phyloP scores from a whole-genome alignment of 1,284 basidiomycete species.

The Cystobasidium sp. region DNA sequence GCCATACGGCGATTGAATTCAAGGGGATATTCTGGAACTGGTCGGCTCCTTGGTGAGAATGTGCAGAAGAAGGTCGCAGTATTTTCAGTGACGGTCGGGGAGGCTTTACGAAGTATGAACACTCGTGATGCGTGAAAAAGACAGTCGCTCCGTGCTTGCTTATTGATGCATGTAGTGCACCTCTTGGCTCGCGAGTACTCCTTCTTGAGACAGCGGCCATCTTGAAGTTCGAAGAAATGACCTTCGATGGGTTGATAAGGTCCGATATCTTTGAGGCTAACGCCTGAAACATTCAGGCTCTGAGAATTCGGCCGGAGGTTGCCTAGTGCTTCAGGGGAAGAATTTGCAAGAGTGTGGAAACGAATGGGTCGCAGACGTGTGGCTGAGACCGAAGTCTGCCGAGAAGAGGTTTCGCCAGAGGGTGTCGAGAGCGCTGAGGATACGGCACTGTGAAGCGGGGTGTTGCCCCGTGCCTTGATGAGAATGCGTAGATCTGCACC shows the following conservation, averaged over 20 bases:
- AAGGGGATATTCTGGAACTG: constrained; percentile 52
- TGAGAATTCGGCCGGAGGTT: too few relatives aligned
- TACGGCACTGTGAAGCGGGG: not conserved
- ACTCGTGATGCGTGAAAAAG: constrained; percentile 26
- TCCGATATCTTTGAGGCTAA: not conserved
- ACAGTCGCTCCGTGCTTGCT: constrained; percentile 14
- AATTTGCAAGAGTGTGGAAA: not conserved
- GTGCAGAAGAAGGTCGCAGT: constrained; percentile 52
- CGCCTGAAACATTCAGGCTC: constrained; percentile 8
- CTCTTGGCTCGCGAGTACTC: constrained; percentile 22
- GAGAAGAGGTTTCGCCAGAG: not conserved
- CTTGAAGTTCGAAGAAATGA: constrained; percentile 20
- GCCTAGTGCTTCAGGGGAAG: too few relatives aligned
- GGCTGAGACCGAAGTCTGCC: not conserved
- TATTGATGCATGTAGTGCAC: constrained; percentile 22
- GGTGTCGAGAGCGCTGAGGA: constrained; percentile 8
- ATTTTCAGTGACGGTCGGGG: not conserved
- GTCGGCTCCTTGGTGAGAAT: constrained; percentile 49
- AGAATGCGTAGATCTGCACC: not conserved
- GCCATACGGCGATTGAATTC: constrained; percentile 55
- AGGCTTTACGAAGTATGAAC: constrained; percentile 4
- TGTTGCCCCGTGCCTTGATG: not conserved
- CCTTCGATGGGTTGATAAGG: constrained; percentile 7
- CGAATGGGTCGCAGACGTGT: not conserved
- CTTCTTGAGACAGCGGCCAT: constrained; percentile 31